Conservation (phyloP, 2,329 filamentous ascomycete genomes). For the Alternaria alternata region DNA sequence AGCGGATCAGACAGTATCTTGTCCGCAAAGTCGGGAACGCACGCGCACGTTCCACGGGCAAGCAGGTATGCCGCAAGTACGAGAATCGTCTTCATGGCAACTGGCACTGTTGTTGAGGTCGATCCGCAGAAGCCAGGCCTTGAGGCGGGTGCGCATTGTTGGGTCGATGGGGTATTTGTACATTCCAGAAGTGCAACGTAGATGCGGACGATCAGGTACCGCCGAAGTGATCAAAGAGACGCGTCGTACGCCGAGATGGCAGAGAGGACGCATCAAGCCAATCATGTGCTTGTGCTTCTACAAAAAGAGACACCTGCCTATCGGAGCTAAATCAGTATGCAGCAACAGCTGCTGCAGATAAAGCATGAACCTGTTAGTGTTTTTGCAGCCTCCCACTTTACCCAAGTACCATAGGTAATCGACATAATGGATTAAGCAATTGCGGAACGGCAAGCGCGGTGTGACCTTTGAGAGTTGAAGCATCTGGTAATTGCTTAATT, state of each 20-base stretch:
- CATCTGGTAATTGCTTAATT: no score
- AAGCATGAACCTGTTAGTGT: no score
- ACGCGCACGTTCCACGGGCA: constrained; percentile 17
- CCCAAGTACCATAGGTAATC: no score
- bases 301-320: no score
- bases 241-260: no score
- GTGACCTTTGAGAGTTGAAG: no score
- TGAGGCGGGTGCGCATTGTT: background rate
- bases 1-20: constrained; percentile 27
- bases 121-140: background rate
- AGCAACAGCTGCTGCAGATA: no score
- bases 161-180: background rate
- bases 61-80: constrained; percentile 9
- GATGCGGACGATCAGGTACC: background rate
- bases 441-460: no score
- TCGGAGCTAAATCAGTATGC: no score
- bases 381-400: no score
- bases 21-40: constrained; percentile 38
- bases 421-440: no score
- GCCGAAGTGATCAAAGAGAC: background rate
- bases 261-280: no score
- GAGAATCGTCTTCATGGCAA: background rate
- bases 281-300: background rate
- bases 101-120: background rate
- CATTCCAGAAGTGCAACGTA: background rate